These are phyloP conservation scores for Pleurotus salmoneostramineus DNA, from an alignment of 768 basidiomycete genomes.

Conservation along the genomic window DNA sequence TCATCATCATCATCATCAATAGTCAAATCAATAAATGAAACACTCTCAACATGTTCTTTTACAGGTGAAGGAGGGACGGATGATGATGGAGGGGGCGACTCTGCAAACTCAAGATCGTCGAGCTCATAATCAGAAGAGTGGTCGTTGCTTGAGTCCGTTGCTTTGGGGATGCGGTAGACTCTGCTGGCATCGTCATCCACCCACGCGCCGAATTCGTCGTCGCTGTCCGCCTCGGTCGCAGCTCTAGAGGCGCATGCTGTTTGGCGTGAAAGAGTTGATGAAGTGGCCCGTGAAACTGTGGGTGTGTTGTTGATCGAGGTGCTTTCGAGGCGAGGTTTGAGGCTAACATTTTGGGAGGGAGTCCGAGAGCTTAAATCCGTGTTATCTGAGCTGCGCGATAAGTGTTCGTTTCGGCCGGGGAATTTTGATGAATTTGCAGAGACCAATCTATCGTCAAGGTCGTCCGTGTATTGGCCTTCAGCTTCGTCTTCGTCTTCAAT, in stretches of 20 bases:
- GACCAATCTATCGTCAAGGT: background rate
- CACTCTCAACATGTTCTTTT: background rate
- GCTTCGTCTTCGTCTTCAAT: slow-evolving; percentile 2
- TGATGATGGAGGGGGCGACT: slow-evolving; percentile 1
- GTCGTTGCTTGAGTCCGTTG: background rate
- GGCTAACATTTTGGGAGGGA: too few species aligned
- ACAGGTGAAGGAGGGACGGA: slow-evolving; percentile 1
- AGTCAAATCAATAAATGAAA: background rate
- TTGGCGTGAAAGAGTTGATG: background rate
- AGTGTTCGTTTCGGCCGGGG: too few species aligned
- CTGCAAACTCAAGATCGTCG: background rate
- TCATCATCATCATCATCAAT: background rate
- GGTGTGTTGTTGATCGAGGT: background rate
- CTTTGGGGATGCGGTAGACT: background rate
- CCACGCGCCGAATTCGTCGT: slow-evolving; percentile 1
- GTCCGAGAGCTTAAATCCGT: background rate
- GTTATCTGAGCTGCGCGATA: background rate
- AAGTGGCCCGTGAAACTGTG: too few species aligned
- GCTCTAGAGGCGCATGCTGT: background rate
- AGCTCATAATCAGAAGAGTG: background rate
- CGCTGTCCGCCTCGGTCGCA: background rate
- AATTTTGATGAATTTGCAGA: too few species aligned
- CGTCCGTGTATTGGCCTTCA: background rate
- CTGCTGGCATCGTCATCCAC: slow-evolving; percentile 6
- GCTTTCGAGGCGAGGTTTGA: background rate